A percentile compares a stretch with the other conserved stretches of the same genome.
Evolutionary conservation across 805 yeast species (phyloP).

Genomic region (Wickerhamiella qilinensis): DNA sequence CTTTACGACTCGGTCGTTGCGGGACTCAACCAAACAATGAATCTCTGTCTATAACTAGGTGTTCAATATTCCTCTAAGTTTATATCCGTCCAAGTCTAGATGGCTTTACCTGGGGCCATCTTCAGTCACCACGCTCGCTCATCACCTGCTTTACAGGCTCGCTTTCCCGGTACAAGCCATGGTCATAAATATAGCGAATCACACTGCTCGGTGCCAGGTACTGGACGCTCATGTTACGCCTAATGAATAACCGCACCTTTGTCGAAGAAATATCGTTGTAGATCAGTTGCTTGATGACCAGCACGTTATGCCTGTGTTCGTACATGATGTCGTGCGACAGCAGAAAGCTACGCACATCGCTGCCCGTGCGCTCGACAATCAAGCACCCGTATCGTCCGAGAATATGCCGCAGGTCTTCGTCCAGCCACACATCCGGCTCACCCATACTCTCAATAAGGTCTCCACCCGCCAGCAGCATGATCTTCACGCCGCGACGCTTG

Average conservation of each 20-base stretch:
- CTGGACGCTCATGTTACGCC: slow-evolving; percentile 95
- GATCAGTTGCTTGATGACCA: slow-evolving; percentile 88
- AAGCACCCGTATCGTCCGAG: slow-evolving; percentile 92
- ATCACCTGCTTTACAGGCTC: slow-evolving; percentile 88
- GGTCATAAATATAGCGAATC: slow-evolving; percentile 86
- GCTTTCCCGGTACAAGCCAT: slow-evolving; percentile 67
- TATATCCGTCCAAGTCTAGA: neutral
- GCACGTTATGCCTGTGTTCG: slow-evolving; percentile 80
- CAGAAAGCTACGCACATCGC: slow-evolving; percentile 85
- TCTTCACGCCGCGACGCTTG: slow-evolving; percentile 60
- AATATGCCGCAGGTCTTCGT: slow-evolving; percentile 84
- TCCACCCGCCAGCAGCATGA: slow-evolving; percentile 95
- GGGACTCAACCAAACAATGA: slow-evolving; percentile 18
- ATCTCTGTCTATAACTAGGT: slow-evolving; percentile 7
- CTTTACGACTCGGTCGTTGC: slow-evolving; percentile 7
- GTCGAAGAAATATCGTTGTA: slow-evolving; percentile 94
- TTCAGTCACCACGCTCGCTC: slow-evolving; percentile 18
- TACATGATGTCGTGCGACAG: slow-evolving; percentile 94
- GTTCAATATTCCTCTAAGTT: neutral
- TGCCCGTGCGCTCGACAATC: slow-evolving; percentile 91
- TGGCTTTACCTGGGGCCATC: neutral
- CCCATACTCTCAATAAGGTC: slow-evolving; percentile 98
- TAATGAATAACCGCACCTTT: slow-evolving; percentile 76
- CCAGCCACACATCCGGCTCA: slow-evolving; percentile 99
- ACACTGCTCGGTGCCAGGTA: slow-evolving; percentile 87